phyloP scores from a whole-genome alignment of 352 stramenopile species.

The Globisporangium barbulae region DNA sequence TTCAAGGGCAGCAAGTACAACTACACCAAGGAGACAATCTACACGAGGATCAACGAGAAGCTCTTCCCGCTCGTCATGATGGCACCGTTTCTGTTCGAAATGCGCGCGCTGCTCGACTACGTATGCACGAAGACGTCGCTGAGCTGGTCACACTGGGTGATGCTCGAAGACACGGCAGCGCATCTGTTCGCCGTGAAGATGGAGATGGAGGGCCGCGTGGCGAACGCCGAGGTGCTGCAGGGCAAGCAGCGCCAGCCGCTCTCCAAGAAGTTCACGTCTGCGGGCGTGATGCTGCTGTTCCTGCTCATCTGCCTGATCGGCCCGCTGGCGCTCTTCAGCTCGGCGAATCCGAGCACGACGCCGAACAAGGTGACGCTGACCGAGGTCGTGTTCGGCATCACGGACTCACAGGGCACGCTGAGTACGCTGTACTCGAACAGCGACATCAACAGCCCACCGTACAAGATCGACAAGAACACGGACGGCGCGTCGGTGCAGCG shows the following conservation, averaged over 20 bases:
- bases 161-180: slow-evolving; percentile 79
- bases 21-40: slow-evolving; percentile 46
- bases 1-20: slow-evolving; percentile 84
- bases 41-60: slow-evolving; percentile 52
- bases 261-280: slow-evolving; percentile 56
- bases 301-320: slow-evolving; percentile 75
- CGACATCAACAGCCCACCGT: slow-evolving; percentile 70
- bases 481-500: slow-evolving; percentile 76
- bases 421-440: slow-evolving; percentile 73
- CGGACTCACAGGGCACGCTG: slow-evolving; percentile 70
- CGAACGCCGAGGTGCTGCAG: slow-evolving; percentile 67
- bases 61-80: slow-evolving; percentile 76
- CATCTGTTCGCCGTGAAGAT: slow-evolving; percentile 80
- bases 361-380: slow-evolving; percentile 65
- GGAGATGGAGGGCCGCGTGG: slow-evolving; percentile 68
- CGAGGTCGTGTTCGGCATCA: slow-evolving; percentile 64
- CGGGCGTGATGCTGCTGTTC: slow-evolving; percentile 77
- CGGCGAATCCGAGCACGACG: slow-evolving; percentile 79
- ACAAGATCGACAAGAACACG: slow-evolving; percentile 59
- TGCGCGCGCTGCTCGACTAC: slow-evolving; percentile 83
- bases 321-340: slow-evolving; percentile 81
- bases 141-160: slow-evolving; percentile 75
- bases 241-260: slow-evolving; percentile 78
- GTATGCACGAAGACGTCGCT: slow-evolving; percentile 85
- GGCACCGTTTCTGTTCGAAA: slow-evolving; percentile 86